These are phyloP conservation scores for Prunus mongolica DNA, from an alignment of 306 rosid genomes.

Conservation along the genomic window DNA sequence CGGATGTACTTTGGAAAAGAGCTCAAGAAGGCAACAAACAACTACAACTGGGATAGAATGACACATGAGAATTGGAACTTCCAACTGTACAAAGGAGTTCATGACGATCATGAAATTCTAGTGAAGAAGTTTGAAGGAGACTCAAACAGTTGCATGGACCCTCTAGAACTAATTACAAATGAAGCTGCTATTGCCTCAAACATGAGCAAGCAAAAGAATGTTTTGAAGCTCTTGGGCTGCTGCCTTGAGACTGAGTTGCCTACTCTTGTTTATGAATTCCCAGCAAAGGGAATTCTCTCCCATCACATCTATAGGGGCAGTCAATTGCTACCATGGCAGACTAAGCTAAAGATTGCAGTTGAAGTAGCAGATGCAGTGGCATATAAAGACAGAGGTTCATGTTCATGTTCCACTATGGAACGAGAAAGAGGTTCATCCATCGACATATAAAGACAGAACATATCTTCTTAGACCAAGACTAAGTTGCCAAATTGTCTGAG, in stretches of 20 bases:
- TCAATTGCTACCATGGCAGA: neutral
- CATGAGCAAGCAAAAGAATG: too few species aligned
- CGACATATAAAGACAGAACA: neutral
- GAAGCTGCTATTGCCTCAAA: too few species aligned
- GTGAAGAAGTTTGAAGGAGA: neutral
- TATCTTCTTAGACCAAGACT: conserved; percentile 3
- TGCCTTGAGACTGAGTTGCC: too few species aligned
- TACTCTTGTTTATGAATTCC: neutral
- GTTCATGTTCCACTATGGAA: neutral
- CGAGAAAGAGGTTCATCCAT: neutral
- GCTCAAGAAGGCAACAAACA: neutral
- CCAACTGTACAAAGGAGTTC: neutral
- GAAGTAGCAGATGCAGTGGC: conserved; percentile 8
- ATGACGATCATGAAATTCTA: neutral
- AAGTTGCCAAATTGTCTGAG: neutral
- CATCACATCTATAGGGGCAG: neutral
- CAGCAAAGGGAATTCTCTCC: neutral
- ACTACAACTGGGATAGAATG: neutral
- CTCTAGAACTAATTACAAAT: too few species aligned
- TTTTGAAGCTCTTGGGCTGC: too few species aligned
- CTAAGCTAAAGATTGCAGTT: neutral
- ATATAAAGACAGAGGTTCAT: neutral
- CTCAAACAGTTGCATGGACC: too few species aligned
- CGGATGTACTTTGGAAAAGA: neutral
- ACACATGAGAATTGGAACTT: neutral